These are phyloP conservation scores for Hypsizygus ulmarius DNA, from an alignment of 1,284 basidiomycete species.

Conservation along the genomic window DNA sequence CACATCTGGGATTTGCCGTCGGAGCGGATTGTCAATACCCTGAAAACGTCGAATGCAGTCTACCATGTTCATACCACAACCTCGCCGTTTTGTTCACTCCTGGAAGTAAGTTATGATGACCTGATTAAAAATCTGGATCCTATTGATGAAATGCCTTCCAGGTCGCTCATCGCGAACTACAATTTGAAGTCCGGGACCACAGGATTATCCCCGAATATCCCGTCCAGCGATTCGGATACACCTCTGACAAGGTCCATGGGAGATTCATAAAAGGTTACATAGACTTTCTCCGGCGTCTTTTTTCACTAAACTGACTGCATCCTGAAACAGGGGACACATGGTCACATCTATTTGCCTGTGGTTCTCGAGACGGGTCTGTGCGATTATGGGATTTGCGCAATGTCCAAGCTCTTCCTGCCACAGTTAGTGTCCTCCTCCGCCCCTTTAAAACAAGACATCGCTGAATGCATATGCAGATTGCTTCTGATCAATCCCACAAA, in stretches of 20 bases:
- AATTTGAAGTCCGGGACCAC: constrained; percentile 51
- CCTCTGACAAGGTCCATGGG: constrained; percentile 36
- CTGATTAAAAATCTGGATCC: background rate
- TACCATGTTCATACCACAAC: constrained; percentile 41
- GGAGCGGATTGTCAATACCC: constrained; percentile 37
- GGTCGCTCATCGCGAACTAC: constrained; percentile 50
- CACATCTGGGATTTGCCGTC: constrained; percentile 47
- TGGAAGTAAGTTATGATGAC: constrained; percentile 37
- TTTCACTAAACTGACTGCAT: background rate
- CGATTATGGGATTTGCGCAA: constrained; percentile 51
- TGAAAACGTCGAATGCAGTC: constrained; percentile 43
- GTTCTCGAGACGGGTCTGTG: constrained; percentile 41
- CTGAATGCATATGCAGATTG: constrained; percentile 22
- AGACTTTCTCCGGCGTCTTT: too few species aligned
- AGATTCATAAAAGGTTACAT: constrained; percentile 41
- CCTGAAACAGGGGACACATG: constrained; percentile 19
- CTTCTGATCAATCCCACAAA: constrained; percentile 35
- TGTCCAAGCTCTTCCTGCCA: constrained; percentile 22
- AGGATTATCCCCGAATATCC: constrained; percentile 34
- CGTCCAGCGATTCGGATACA: constrained; percentile 45
- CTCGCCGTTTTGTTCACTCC: constrained; percentile 38
- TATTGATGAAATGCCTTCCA: constrained; percentile 17
- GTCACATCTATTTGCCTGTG: constrained; percentile 39
- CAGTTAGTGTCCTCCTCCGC: constrained; percentile 24
- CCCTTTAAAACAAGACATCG: background rate